Percentiles rank a stretch among this genome's conserved stretches.
These are phyloP conservation scores for Fusarium torulosum DNA, from an alignment of 2,329 filamentous ascomycete species.

Conservation along the genomic window DNA sequence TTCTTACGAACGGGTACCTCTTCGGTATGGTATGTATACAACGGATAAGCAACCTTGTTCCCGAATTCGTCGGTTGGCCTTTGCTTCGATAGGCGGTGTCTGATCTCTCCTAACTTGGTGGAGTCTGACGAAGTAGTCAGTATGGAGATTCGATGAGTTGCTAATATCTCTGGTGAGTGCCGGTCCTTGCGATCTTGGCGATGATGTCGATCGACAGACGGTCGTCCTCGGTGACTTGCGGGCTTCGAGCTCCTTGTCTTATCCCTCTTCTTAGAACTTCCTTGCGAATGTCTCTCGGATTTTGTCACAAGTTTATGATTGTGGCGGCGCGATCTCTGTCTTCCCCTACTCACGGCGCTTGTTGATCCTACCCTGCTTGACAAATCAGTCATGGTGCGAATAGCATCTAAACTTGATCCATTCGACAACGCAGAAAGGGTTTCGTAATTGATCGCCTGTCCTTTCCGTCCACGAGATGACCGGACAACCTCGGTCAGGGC, in stretches of 20 bases:
- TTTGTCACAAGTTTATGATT: conserved; percentile 16
- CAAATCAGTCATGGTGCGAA: conserved; percentile 62
- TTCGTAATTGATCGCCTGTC: conserved; percentile 57
- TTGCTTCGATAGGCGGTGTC: conserved; percentile 39
- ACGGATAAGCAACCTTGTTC: conserved; percentile 39
- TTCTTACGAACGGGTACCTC: conserved; percentile 35
- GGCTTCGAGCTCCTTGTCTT: conserved; percentile 33
- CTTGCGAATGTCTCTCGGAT: conserved; percentile 20
- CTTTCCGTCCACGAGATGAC: conserved; percentile 50
- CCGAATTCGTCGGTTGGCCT: conserved; percentile 6
- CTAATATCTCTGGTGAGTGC: conserved; percentile 9
- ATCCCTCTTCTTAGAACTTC: conserved; percentile 9
- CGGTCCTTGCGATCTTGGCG: conserved; percentile 15
- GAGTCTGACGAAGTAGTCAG: conserved; percentile 58
- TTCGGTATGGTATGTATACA: conserved; percentile 28
- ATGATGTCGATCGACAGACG: conserved; percentile 25
- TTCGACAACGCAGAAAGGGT: conserved; percentile 62
- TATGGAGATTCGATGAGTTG: conserved; percentile 42
- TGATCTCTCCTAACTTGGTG: conserved; percentile 61
- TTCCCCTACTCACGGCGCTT: conserved; percentile 39
- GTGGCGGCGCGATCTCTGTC: conserved; percentile 31
- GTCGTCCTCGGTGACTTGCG: conserved; percentile 5
- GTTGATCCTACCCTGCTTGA: conserved; percentile 52
- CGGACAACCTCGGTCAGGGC: conserved; percentile 57
- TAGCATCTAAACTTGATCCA: conserved; percentile 61